These are phyloP conservation scores for Casuarina glauca DNA, from an alignment of 306 rosid species.

Conservation along the genomic window DNA sequence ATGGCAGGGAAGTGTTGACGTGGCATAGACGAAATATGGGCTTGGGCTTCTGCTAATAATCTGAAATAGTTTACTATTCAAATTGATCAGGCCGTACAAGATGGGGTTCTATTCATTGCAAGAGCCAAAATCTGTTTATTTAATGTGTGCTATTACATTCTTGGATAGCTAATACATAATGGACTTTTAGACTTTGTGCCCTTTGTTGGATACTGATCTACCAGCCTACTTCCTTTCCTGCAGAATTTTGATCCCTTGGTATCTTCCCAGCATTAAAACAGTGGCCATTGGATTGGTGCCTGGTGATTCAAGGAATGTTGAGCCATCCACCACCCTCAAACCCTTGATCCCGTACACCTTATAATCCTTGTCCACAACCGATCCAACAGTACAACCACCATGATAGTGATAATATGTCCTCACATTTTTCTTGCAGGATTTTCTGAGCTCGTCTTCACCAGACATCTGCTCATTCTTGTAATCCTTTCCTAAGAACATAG, in stretches of 20 bases:
- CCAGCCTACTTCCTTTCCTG: slow-evolving; percentile 28
- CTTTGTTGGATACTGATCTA: not conserved
- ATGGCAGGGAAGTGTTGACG: too few relatives aligned
- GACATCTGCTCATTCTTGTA: slow-evolving; percentile 34
- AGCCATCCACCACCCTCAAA: slow-evolving; percentile 61
- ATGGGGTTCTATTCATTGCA: slow-evolving; percentile 26
- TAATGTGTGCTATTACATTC: too few relatives aligned
- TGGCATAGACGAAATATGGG: too few relatives aligned
- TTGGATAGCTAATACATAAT: slow-evolving; percentile 11
- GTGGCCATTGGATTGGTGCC: slow-evolving; percentile 84
- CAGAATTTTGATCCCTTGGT: slow-evolving; percentile 67
- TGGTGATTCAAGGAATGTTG: slow-evolving; percentile 67
- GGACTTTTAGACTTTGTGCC: not conserved
- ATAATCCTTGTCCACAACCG: slow-evolving; percentile 55
- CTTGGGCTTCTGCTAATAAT: too few relatives aligned
- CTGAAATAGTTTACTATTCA: too few relatives aligned
- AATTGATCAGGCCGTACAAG: too few relatives aligned
- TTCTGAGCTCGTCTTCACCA: slow-evolving; percentile 34
- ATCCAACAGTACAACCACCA: slow-evolving; percentile 63
- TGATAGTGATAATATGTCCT: slow-evolving; percentile 73
- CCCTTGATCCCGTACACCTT: slow-evolving; percentile 57
- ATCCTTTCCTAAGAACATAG: too few relatives aligned
- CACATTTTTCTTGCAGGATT: slow-evolving; percentile 52
- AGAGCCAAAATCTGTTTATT: not conserved
- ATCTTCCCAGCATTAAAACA: slow-evolving; percentile 71